Evolutionary conservation across 2,329 filamentous ascomycete species (phyloP), one percentile per base, ranked within the genome.

Genomic region (Monascus ruber): DNA sequence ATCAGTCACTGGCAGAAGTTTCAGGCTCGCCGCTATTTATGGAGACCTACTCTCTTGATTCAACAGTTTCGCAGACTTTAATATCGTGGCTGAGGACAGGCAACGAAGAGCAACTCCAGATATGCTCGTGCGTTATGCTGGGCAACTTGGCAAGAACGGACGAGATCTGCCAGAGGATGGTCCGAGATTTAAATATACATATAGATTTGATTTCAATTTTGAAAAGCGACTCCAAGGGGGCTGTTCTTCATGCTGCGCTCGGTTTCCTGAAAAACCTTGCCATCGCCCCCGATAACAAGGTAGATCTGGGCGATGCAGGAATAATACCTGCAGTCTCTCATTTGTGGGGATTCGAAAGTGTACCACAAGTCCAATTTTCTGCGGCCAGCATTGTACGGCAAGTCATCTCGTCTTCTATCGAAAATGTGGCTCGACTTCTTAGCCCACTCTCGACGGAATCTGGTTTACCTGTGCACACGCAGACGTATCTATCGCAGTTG

Each of bases 241-340:
- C 56, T 4, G 63, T 68, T 3, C 49, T 71, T 4, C 65, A 70
- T 42, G 58, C 66, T 17, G 60, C 59, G 1, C 58, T 69, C 7
- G 65, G 67, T 5, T 67, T 70, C 35, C 48, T 71, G 32, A 71
- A 70, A 42, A 71, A 71, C 40, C 52, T 71, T 6, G 63, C 65
- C 6, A 65, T 70, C 37, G 58, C 65, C 17, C 53, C 56, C 31
- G 52, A 63, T n/a, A 67, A 71, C 42, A 59, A 60, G 36, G 41
- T 51, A 28, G 43, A 46, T 33, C 49, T 71, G 24, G 64, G 60
- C 6, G 51, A 60, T 28, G 60, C 60, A 17, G 63, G 59, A 9
- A 55, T 63, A 11, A 55, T 69, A 26, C 52, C 58, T 42, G 56
- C 59, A 5, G 46, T 66, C 24, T 60, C 63, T 26, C 53, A 50